phyloP scores from a whole-genome alignment of 768 basidiomycete species.

The Phaeolepiota aurea region DNA sequence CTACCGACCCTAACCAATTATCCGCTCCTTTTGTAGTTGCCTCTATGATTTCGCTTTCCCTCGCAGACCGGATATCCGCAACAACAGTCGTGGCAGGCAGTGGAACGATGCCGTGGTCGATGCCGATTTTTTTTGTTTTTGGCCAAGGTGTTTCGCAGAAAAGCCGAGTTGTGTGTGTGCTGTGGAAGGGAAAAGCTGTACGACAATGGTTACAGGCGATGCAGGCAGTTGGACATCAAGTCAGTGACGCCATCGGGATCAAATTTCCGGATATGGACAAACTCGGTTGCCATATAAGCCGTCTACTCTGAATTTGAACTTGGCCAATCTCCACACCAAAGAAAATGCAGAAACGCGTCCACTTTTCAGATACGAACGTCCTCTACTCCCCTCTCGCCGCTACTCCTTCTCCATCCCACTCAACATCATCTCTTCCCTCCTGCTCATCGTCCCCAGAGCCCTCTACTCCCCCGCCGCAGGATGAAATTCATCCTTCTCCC shows the following conservation, averaged over 20 bases:
- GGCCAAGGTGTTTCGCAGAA: too few species aligned
- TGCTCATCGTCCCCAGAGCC: slow-evolving; percentile 22
- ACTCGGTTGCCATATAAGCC: not conserved
- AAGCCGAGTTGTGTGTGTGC: too few species aligned
- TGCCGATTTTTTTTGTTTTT: too few species aligned
- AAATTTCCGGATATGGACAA: not conserved
- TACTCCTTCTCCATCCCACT: slow-evolving; percentile 29
- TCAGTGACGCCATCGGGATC: not conserved
- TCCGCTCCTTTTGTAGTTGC: too few species aligned
- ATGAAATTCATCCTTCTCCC: slow-evolving; percentile 21
- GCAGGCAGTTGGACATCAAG: not conserved
- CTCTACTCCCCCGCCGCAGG: slow-evolving; percentile 25
- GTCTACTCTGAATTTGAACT: not conserved
- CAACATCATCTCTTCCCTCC: slow-evolving; percentile 26
- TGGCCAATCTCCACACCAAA: not conserved
- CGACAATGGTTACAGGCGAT: too few species aligned
- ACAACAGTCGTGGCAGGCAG: too few species aligned
- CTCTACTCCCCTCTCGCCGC: slow-evolving; percentile 24
- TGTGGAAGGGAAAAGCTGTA: too few species aligned
- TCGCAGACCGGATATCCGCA: too few species aligned
- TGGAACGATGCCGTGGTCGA: too few species aligned
- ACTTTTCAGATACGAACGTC: slow-evolving; percentile 28
- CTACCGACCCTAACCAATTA: too few species aligned
- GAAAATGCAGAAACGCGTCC: slow-evolving; percentile 30
- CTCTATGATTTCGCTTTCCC: too few species aligned